These are phyloP conservation scores for Boletus smithii DNA, from an alignment of 1,284 basidiomycete species.

Conservation along the genomic window DNA sequence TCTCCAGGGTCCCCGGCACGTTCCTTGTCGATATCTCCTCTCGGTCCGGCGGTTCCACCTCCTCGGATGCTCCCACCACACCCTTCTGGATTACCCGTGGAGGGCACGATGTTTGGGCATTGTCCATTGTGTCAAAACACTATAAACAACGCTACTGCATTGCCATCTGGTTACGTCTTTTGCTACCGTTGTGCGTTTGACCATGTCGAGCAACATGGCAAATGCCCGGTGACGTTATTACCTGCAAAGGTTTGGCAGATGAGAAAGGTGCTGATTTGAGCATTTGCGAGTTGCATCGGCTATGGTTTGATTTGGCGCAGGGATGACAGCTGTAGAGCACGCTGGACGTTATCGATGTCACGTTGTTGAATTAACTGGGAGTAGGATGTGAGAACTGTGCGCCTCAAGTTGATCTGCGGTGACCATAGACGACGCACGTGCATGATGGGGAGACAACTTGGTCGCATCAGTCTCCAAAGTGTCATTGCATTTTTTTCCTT, in stretches of 20 bases:
- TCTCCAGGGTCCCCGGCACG: conserved; percentile 88
- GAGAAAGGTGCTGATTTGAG: conserved; percentile 80
- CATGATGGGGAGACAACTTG: conserved; percentile 8
- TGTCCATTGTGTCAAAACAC: conserved; percentile 80
- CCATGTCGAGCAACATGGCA: conserved; percentile 73
- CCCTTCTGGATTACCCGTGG: conserved; percentile 59
- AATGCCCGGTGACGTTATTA: conserved; percentile 86
- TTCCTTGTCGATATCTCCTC: conserved; percentile 55
- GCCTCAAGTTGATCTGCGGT: conserved; percentile 5
- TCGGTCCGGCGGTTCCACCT: conserved; percentile 69
- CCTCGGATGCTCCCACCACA: conserved; percentile 73
- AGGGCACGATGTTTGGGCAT: conserved; percentile 64
- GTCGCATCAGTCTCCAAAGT: conserved; percentile 12
- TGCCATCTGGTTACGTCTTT: conserved; percentile 93
- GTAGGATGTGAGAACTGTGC: no score
- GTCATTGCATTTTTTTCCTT: conserved; percentile 7
- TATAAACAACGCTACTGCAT: conserved; percentile 85
- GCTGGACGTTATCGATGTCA: conserved; percentile 9
- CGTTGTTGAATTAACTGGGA: conserved; percentile 4
- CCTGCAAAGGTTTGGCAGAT: conserved; percentile 76
- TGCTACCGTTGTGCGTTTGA: conserved; percentile 93
- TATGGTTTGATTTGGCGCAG: conserved; percentile 12
- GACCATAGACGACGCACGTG: conserved; percentile 27
- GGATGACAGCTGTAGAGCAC: conserved; percentile 1
- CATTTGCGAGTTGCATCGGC: no score